phyloP scores from a whole-genome alignment of 495 filamentous ascomycete genomes.

The Clohesyomyces aquaticus region DNA sequence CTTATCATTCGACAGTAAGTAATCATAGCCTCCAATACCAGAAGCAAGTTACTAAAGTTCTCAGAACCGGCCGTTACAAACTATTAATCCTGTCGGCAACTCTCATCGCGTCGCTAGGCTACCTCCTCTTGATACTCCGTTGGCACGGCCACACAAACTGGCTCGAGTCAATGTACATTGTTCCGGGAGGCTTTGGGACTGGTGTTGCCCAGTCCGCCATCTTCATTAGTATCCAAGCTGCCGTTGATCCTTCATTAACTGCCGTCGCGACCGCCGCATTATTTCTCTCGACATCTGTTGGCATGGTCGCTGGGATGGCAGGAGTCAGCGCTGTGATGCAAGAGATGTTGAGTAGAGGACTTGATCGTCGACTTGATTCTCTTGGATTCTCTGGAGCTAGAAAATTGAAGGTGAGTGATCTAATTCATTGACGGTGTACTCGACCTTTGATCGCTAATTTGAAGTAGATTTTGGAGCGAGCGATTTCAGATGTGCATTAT shows the following conservation, averaged over 20 bases:
- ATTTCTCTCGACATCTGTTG: conserved; percentile 29
- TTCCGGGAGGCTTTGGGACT: conserved; percentile 50
- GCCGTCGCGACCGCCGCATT: conserved; percentile 32
- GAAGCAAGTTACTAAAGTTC: not conserved
- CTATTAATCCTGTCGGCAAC: conserved; percentile 56
- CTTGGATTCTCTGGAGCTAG: conserved; percentile 10
- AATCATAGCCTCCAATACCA: not conserved
- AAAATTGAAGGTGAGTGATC: conserved; percentile 7
- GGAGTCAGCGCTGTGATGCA: conserved; percentile 25
- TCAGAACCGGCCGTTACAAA: conserved; percentile 62
- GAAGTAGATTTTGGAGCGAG: conserved; percentile 12
- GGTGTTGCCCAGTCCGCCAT: conserved; percentile 34
- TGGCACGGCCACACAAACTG: conserved; percentile 67
- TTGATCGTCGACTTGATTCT: conserved; percentile 5
- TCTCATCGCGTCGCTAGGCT: conserved; percentile 54
- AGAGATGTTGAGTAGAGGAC: conserved; percentile 5
- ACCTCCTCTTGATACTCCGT: conserved; percentile 58
- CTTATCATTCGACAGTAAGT: conserved; percentile 50
- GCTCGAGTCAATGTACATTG: conserved; percentile 66
- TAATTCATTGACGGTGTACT: not conserved
- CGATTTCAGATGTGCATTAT: conserved; percentile 15
- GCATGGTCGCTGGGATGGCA: conserved; percentile 27
- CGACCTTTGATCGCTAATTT: not conserved
- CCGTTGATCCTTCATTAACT: conserved; percentile 18
- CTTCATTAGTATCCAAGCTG: conserved; percentile 37